These are phyloP conservation scores for Ophiostoma angusticollis DNA, from an alignment of 2,329 filamentous ascomycete genomes.

Conservation along the genomic window DNA sequence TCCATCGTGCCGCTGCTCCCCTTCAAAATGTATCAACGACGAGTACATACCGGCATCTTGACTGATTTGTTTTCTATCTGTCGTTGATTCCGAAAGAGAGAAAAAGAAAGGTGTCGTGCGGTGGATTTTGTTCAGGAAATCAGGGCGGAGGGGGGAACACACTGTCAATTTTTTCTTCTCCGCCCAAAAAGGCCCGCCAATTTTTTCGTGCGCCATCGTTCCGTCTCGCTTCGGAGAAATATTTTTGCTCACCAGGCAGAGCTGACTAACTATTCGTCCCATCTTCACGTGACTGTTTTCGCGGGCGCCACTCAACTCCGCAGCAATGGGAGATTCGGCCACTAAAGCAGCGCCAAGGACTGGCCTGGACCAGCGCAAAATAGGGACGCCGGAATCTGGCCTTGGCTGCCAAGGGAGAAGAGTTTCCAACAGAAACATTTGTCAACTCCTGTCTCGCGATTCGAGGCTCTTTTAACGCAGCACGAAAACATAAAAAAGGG, in stretches of 20 bases:
- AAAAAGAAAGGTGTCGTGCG: conserved; percentile 9
- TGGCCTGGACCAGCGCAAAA: too few relatives aligned
- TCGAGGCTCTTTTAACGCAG: conserved; percentile 7
- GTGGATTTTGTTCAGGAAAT: too few relatives aligned
- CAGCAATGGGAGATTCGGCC: neutral
- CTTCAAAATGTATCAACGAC: neutral
- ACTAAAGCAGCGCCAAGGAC: too few relatives aligned
- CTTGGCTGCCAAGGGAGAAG: too few relatives aligned
- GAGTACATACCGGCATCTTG: conserved; percentile 28
- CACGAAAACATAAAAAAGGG: neutral
- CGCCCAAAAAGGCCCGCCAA: neutral
- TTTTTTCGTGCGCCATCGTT: conserved; percentile 12
- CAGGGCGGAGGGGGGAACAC: conserved; percentile 4
- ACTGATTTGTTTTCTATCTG: conserved; percentile 21
- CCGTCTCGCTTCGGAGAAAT: conserved; percentile 4
- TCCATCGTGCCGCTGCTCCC: too few relatives aligned
- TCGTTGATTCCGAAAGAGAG: conserved; percentile 19
- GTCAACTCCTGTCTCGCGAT: conserved; percentile 8
- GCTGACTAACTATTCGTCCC: too few relatives aligned
- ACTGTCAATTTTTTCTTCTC: conserved; percentile 10
- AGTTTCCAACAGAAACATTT: conserved; percentile 1
- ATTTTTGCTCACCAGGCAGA: conserved; percentile 5
- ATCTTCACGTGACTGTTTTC: neutral
- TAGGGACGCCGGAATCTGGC: too few relatives aligned
- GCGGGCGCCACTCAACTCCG: neutral